Base-by-base conservation (phyloP, 140 eudicot genomes). In the Stevia rebaudiana region DNA sequence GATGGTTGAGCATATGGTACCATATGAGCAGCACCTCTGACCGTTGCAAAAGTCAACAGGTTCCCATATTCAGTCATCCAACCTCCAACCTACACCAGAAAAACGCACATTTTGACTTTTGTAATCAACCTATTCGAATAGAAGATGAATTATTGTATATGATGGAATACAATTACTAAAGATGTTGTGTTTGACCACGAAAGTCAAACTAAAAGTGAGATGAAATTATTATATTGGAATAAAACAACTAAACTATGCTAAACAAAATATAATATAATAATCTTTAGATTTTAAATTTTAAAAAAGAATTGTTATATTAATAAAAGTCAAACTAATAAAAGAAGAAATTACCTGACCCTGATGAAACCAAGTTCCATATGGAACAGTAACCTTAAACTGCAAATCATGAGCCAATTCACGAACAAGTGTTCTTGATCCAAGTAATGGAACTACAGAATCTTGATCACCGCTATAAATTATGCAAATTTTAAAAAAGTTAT, bases 1-100 rank as follows among this genome's bases (percentile, higher is more conserved):
- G 94, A 73, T 18, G 99, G 97, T 70, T 88, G 99, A 23, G 99
- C 86, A 67, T 83, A 92, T 0, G 99, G 99, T 53, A 92, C 99
- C 99, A 92, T 94, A 77, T 94, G 99, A 64, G 97, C 90, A 19
- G 99, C 99, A 51, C 99, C 99, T 70, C 99, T 76, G 39, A 94
- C 97, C 1, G 99, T 94, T 11, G 97, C 97, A 74, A 94, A 94
- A 3, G 95, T 94, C 36, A 94, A 42, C 37, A 88, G 16, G 36
- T 83, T 72, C 24, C 99, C 97, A 35, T 94, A 94, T 61, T 94
- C 97, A 3, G 91, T 88, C 19, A 54, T 72, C 99, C 99, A 94
- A 24, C 99, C 99, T 73, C 94, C 99, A 44, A 86, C 95, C 99
- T 92, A 70, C 75, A 35, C 22, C 10, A 16, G 5, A 65, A 43